These are phyloP conservation scores for Scutellaria minor DNA, from an alignment of 257 asterid species.

Conservation along the genomic window DNA sequence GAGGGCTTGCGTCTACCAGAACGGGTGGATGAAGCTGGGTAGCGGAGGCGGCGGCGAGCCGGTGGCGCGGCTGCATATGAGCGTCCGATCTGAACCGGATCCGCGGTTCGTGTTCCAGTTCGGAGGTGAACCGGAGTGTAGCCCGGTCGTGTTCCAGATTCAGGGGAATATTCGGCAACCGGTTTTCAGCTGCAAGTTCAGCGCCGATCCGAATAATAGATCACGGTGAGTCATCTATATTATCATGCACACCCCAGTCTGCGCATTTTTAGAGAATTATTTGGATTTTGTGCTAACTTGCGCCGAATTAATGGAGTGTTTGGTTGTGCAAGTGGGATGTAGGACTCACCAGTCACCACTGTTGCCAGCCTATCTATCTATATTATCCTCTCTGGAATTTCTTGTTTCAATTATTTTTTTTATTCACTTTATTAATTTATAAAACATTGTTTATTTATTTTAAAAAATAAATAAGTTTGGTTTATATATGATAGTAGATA, in stretches of 20 bases:
- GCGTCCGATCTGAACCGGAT: slow-evolving; percentile 81
- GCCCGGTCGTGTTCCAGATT: slow-evolving; percentile 87
- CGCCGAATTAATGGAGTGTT: slow-evolving; percentile 30
- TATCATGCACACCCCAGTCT: background rate
- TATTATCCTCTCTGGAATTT: slow-evolving; percentile 18
- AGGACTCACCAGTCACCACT: slow-evolving; percentile 37
- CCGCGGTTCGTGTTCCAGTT: slow-evolving; percentile 88
- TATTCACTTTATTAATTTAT: background rate
- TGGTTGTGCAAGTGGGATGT: background rate
- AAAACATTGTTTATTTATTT: no score
- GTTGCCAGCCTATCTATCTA: slow-evolving; percentile 25
- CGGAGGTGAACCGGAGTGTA: slow-evolving; percentile 93
- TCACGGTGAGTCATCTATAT: slow-evolving; percentile 63
- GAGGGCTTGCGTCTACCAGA: slow-evolving; percentile 53
- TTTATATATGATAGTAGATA: no score
- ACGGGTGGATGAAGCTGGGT: slow-evolving; percentile 81
- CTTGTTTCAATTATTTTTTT: background rate
- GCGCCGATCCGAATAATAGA: slow-evolving; percentile 74
- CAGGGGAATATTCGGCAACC: slow-evolving; percentile 86
- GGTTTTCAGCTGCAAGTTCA: slow-evolving; percentile 92
- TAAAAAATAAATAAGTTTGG: no score
- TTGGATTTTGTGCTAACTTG: slow-evolving; percentile 35
- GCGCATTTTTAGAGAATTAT: slow-evolving; percentile 37
- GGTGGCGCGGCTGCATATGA: slow-evolving; percentile 60
- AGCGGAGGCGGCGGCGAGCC: slow-evolving; percentile 37